Evolutionary conservation across 352 stramenopile species (phyloP), one percentile per base, ranked within the genome.

Genomic region (Globisporangium nunn): DNA sequence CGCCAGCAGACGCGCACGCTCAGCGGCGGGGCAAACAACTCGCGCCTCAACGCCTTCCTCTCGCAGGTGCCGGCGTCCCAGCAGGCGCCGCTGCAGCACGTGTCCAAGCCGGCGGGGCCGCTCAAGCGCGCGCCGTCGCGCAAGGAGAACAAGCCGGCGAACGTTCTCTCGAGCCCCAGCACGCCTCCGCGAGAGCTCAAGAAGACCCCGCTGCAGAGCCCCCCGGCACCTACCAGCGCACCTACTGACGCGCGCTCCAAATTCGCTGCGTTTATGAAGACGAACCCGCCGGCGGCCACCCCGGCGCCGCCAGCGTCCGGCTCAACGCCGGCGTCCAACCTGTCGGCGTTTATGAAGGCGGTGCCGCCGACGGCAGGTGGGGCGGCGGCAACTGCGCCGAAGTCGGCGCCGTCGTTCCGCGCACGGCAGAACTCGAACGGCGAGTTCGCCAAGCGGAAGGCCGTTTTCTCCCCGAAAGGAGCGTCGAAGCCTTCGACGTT

Each of bases 191-290:
- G 59, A 15, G 52, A 58, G 15, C 18, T 55, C 30, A 67, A 71
- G 52, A 69, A 64, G 33, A 52, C 57, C 23, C 23, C 23, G 3
- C 46, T 55, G 29, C 56, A 37, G 49, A 52, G 56, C 0, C 52
- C 57, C 10, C 65, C 71, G 23, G 54, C 75, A 4, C 56, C 62
- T 30, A 23, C 40, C 14, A n/a, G 64, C 7, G 33, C 30, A 12
- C 43, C 56, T 6, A 64, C 65, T 2, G 68, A 87, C 17, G 55
- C 74, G 8, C 79, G 78, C 46, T 87, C 86, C 63, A 93, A 93
- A 59, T 88, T 93, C 50, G 78, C 82, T 28, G 78, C 78, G 23
- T 93, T 93, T 54, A 87, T 93, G 77, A 73, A 77, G 48, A 67
- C 78, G n/a, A 88, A 88, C 37, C 80, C 82, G 15, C 74, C 80